Evolutionary conservation across 371 early-diverging fungal species (phyloP).

Genomic region (Rhizopus sp.): DNA sequence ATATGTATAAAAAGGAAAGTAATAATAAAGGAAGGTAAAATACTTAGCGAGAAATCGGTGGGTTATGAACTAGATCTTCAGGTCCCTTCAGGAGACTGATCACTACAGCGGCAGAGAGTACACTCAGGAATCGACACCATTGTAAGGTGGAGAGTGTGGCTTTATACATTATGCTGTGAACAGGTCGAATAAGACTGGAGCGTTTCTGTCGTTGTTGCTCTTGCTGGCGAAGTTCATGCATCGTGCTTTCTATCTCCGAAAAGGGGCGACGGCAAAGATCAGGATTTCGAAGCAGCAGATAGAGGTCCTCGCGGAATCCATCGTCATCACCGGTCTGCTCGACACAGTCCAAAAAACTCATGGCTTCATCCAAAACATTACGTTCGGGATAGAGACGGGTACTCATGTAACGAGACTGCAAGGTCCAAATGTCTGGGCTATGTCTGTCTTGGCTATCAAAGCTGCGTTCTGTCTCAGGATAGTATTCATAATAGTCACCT

Average conservation of each 20-base stretch:
- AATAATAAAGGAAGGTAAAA: conserved; percentile 1
- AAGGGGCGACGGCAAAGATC: conserved; percentile 26
- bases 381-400: conserved; percentile 17
- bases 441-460: neutral
- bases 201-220: conserved; percentile 14
- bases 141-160: conserved; percentile 36
- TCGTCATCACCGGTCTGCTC: conserved; percentile 23
- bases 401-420: neutral
- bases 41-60: conserved; percentile 2
- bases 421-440: neutral
- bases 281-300: conserved; percentile 25
- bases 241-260: conserved; percentile 26
- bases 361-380: conserved; percentile 37
- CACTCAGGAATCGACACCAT: conserved; percentile 63
- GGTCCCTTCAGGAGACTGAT: conserved; percentile 66
- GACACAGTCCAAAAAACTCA: conserved; percentile 29
- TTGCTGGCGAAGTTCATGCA: conserved; percentile 28
- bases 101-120: conserved; percentile 54
- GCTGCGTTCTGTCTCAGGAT: neutral
- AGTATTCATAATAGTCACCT: neutral
- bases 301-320: conserved; percentile 26
- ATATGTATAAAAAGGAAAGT: conserved; percentile 1
- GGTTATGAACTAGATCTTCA: conserved; percentile 30
- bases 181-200: neutral
- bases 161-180: conserved; percentile 6